A percentile compares a stretch with the other conserved stretches of the same genome.
These are phyloP conservation scores for Bruguiera sexangula DNA, from an alignment of 345 rosid species.

Conservation along the genomic window DNA sequence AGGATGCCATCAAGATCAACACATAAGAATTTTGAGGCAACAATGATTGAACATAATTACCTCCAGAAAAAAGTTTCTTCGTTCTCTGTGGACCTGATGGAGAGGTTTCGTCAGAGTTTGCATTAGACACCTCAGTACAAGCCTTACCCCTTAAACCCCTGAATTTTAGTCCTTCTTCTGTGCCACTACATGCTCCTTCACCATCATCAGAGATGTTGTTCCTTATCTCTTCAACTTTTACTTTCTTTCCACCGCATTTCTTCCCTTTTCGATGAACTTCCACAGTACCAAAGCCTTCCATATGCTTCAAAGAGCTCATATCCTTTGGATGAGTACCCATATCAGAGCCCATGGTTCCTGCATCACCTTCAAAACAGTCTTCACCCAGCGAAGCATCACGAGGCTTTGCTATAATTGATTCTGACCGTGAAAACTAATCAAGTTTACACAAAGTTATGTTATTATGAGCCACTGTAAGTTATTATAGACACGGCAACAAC, in stretches of 20 bases:
- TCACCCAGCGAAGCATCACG: slow-evolving; percentile 35
- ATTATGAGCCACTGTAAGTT: slow-evolving; percentile 1
- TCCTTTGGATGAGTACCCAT: slow-evolving; percentile 41
- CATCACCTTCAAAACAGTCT: slow-evolving; percentile 43
- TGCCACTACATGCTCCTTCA: slow-evolving; percentile 26
- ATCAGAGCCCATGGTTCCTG: slow-evolving; percentile 35
- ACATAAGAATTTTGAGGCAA: neutral
- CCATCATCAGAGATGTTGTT: slow-evolving; percentile 19
- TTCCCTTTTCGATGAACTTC: slow-evolving; percentile 60
- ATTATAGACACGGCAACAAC: slow-evolving; percentile 6
- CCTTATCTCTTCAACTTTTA: slow-evolving; percentile 24
- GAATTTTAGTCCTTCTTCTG: slow-evolving; percentile 18
- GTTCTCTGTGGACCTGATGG: slow-evolving; percentile 36
- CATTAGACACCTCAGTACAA: slow-evolving; percentile 34
- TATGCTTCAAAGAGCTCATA: slow-evolving; percentile 42
- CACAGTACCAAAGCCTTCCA: slow-evolving; percentile 63
- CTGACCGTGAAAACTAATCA: slow-evolving; percentile 41
- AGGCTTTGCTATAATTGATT: slow-evolving; percentile 40
- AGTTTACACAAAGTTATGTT: slow-evolving; percentile 14
- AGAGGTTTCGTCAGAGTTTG: slow-evolving; percentile 39
- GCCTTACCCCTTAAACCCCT: slow-evolving; percentile 41
- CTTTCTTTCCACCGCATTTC: slow-evolving; percentile 51
- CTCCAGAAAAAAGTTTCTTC: slow-evolving; percentile 19
- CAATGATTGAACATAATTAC: slow-evolving; percentile 5
- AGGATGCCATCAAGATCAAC: neutral